Percentiles rank a stretch among this genome's conserved stretches.
Conservation (phyloP, 2,329 filamentous ascomycete species). For the Ophiocordyceps robertsii region DNA sequence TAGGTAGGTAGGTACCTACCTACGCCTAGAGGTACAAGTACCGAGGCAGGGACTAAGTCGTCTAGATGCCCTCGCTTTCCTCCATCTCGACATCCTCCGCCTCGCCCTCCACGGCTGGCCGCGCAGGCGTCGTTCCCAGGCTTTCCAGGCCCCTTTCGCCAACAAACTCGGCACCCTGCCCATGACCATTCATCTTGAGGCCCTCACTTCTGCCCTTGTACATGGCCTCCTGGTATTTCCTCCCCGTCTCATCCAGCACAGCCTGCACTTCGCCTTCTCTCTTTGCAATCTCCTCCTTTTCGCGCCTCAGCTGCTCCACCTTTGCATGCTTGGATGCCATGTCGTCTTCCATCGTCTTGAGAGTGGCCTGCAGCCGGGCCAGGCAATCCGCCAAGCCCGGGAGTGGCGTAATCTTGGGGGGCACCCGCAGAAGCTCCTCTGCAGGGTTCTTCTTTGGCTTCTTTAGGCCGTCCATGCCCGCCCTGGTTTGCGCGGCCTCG, state of each 20-base stretch:
- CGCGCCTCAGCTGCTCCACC: constrained; percentile 53
- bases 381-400: constrained; percentile 60
- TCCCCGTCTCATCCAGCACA: constrained; percentile 67
- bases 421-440: constrained; percentile 38
- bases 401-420: constrained; percentile 63
- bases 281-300: constrained; percentile 53
- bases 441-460: constrained; percentile 22
- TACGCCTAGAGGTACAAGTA: too few relatives aligned
- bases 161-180: constrained; percentile 7
- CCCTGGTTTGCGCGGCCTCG: constrained; percentile 72
- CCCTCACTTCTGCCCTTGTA: constrained; percentile 13
- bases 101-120: constrained; percentile 3
- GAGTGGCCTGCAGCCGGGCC: constrained; percentile 44
- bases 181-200: constrained; percentile 3
- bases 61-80: background rate
- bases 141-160: constrained; percentile 22
- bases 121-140: constrained; percentile 17
- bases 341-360: constrained; percentile 50
- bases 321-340: constrained; percentile 45
- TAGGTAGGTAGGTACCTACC: too few relatives aligned
- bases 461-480: constrained; percentile 66
- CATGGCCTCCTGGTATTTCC: constrained; percentile 38
- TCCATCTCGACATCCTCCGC: constrained; percentile 7
- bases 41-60: too few relatives aligned
- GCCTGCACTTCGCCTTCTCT: constrained; percentile 71